These are phyloP conservation scores for Copromyces sp. DNA, from an alignment of 495 filamentous ascomycete genomes.

Conservation along the genomic window DNA sequence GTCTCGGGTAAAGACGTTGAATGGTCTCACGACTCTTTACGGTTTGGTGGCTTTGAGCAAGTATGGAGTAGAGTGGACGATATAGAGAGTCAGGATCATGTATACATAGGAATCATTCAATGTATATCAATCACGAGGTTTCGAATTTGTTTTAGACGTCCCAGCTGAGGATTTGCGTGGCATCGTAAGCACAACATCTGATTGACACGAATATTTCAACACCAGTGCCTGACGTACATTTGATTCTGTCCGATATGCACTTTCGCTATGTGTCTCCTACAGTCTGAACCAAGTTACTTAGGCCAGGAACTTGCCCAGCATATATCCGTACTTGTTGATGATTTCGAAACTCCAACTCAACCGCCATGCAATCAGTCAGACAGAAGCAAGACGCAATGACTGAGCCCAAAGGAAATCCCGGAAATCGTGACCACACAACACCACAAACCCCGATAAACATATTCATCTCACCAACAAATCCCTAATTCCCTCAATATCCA, in stretches of 20 bases:
- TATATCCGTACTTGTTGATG: background rate
- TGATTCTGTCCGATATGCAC: background rate
- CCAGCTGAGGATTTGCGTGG: background rate
- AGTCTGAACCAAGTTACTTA: background rate
- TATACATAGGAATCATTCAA: background rate
- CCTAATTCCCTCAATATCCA: slow-evolving; percentile 26
- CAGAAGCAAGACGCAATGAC: background rate
- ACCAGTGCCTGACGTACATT: background rate
- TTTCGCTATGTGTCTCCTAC: background rate
- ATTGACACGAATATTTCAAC: background rate
- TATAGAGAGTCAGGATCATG: background rate
- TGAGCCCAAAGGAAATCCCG: background rate
- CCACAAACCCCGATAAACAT: background rate
- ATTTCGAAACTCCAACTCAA: background rate
- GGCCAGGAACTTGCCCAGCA: background rate
- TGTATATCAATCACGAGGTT: background rate
- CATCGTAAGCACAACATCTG: background rate
- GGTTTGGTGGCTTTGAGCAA: background rate
- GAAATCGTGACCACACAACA: background rate
- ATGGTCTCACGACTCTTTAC: background rate
- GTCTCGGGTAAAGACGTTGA: background rate
- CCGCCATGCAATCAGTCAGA: background rate
- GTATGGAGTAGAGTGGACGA: background rate
- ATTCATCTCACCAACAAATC: background rate
- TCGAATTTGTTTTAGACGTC: no score